These are phyloP conservation scores for Pichia eremophila DNA, from an alignment of 805 yeast species.

Conservation along the genomic window DNA sequence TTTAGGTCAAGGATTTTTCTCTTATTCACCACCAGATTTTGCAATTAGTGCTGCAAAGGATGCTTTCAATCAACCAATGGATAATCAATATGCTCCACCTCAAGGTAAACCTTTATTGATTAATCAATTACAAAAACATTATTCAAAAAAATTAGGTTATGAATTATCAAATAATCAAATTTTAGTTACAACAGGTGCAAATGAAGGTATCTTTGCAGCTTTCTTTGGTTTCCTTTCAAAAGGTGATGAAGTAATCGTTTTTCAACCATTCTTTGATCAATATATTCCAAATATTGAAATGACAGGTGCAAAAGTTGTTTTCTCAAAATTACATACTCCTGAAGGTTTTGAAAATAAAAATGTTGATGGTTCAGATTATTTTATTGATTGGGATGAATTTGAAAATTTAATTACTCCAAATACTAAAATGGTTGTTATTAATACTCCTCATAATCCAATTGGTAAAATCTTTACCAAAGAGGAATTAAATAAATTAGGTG, in stretches of 20 bases:
- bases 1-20: constrained; percentile 95
- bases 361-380: constrained; percentile 82
- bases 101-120: constrained; percentile 75
- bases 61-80: constrained; percentile 62
- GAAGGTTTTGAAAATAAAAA: constrained; percentile 49
- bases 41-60: constrained; percentile 73
- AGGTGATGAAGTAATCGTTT: constrained; percentile 93
- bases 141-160: constrained; percentile 57
- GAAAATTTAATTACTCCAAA: constrained; percentile 59
- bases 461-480: constrained; percentile 79
- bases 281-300: constrained; percentile 89
- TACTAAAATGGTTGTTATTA: constrained; percentile 80
- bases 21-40: constrained; percentile 92
- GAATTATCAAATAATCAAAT: constrained; percentile 50
- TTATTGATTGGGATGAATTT: constrained; percentile 68
- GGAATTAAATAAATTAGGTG: constrained; percentile 70
- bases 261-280: constrained; percentile 96
- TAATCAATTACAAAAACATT: constrained; percentile 59
- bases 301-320: constrained; percentile 86
- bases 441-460: constrained; percentile 94
- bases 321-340: constrained; percentile 83
- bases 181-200: constrained; percentile 90
- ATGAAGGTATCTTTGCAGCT: constrained; percentile 84
- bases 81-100: constrained; percentile 90
- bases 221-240: constrained; percentile 76